Conservation (phyloP, 2,329 filamentous ascomycete species). For the Pezicula carpinea region DNA sequence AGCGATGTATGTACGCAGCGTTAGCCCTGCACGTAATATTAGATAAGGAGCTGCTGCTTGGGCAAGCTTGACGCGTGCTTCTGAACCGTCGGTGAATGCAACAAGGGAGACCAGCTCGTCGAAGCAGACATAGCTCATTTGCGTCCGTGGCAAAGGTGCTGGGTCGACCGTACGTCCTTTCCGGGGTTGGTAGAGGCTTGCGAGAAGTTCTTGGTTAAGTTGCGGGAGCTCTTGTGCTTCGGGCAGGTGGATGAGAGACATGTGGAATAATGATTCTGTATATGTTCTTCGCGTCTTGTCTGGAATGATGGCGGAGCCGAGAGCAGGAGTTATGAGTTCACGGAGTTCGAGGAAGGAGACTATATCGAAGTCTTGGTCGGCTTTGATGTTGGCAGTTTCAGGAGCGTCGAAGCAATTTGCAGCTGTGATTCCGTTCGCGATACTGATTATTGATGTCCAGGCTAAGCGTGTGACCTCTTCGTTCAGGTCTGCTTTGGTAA, state of each 20-base stretch:
- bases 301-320: slow-evolving; percentile 62
- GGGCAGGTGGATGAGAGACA: slow-evolving; percentile 70
- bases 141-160: slow-evolving; percentile 56
- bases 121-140: slow-evolving; percentile 76
- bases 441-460: slow-evolving; percentile 65
- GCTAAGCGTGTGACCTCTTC: slow-evolving; percentile 48
- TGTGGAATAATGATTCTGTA: slow-evolving; percentile 71
- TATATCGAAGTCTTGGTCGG: slow-evolving; percentile 81
- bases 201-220: slow-evolving; percentile 48
- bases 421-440: slow-evolving; percentile 64
- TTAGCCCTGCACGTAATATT: slow-evolving; percentile 74
- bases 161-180: slow-evolving; percentile 69
- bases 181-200: slow-evolving; percentile 58
- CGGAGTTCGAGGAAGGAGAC: slow-evolving; percentile 64
- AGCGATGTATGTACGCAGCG: slow-evolving; percentile 79
- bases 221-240: slow-evolving; percentile 56
- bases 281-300: slow-evolving; percentile 66
- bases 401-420: slow-evolving; percentile 52
- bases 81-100: slow-evolving; percentile 40
- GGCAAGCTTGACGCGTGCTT: slow-evolving; percentile 47
- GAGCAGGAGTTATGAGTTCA: slow-evolving; percentile 66
- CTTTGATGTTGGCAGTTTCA: slow-evolving; percentile 41
- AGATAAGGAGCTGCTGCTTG: slow-evolving; percentile 75
- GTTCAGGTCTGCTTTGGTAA: slow-evolving; percentile 45
- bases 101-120: slow-evolving; percentile 73